Evolutionary conservation across 345 rosid species (phyloP), one percentile per base, ranked within the genome.

Genomic region (Linum lewisii): DNA sequence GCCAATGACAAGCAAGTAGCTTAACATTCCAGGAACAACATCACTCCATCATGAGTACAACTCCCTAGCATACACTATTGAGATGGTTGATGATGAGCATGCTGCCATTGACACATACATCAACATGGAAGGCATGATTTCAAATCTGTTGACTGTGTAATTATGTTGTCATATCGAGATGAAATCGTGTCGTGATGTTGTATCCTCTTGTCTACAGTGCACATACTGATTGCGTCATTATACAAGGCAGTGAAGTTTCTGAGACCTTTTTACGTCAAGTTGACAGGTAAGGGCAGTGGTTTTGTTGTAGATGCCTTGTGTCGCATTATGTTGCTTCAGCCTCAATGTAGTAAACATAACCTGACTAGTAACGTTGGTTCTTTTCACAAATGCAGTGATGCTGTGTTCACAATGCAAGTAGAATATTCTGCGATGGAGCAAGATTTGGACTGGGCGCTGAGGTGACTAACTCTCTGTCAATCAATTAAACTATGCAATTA

Each of bases 401-500:
- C 97, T 72, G 99, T 94, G 65, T 90, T 94, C 99, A 90, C 70
- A 94, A 94, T 54, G 97, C 96, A 60, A 90, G 97, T 81, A 84
- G 96, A 22, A 85, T 97, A 75, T 94, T 90, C 66, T 87, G 93
- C 32, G 99, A 94, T 22, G 96, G 97, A n/a, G 95, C 95, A 59
- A 84, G 97, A 32, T 94, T 94, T 66, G 99, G 97, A 19, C 81
- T 90, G 57, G 99, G 99, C 23, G 99, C 99, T 58, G 99, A 94
- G 99, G 97, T 93, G 38, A 38, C 21, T 7, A 19, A 16, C 16
- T 11, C 9, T 42, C 16, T 16, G 18, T 42, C 47, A 3, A 11
- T 42, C 15, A 42, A n/a, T n/a, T n/a, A n/a, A n/a, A n/a, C n/a
- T n/a, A n/a, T n/a, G n/a, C n/a, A n/a, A n/a, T n/a, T n/a, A n/a